Evolutionary conservation across 73 alveolate genomes (phyloP).

Genomic region (Blepharisma japonicum): DNA sequence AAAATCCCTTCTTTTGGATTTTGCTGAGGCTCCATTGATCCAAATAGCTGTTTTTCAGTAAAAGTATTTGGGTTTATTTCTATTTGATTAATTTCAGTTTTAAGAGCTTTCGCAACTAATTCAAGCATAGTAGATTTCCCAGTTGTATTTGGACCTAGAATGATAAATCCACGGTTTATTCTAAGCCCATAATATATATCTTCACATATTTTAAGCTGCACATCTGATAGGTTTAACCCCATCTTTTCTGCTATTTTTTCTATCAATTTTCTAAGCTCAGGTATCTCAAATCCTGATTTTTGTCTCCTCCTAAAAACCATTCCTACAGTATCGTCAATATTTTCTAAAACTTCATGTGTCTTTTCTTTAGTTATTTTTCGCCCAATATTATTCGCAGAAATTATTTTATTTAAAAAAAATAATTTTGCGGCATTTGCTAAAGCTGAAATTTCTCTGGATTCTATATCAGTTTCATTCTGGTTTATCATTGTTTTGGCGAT

Average conservation of each 20-base stretch:
- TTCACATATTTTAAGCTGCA: background rate
- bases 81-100: background rate
- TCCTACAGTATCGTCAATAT: conserved; percentile 6
- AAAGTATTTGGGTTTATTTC: conserved; percentile 23
- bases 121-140: conserved; percentile 4
- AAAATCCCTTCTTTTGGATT: conserved; percentile 13
- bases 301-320: conserved; percentile 10
- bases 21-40: background rate
- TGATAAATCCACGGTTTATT: background rate
- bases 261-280: conserved; percentile 26
- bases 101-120: background rate
- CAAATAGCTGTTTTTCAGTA: conserved; percentile 19
- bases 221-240: background rate
- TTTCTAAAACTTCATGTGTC: background rate
- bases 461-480: background rate
- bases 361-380: background rate
- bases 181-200: conserved; percentile 13
- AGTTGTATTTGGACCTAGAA: conserved; percentile 10
- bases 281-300: background rate
- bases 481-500: too few relatives aligned
- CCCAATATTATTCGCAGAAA: background rate
- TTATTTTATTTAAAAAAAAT: background rate
- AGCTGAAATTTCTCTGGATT: background rate
- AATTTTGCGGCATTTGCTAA: conserved; percentile 9
- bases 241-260: background rate